Evolutionary conservation across 1,284 basidiomycete genomes (phyloP).

Genomic region (Inonotus hispidus): DNA sequence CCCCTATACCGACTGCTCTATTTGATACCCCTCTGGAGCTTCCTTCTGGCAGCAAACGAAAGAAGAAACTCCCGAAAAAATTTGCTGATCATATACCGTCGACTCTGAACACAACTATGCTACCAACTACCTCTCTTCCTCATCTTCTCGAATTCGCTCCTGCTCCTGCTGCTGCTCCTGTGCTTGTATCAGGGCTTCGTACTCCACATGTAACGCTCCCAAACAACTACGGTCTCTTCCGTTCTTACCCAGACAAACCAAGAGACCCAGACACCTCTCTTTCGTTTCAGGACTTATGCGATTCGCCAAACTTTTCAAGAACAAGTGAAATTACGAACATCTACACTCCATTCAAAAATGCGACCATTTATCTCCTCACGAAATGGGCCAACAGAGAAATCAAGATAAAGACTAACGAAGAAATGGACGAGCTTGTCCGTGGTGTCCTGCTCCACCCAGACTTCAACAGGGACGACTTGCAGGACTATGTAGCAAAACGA

Average conservation of each 20-base stretch:
- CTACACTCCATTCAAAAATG: constrained; percentile 6
- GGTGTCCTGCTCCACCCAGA: constrained; percentile 27
- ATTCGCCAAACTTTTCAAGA: not conserved
- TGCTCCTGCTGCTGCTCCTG: no score
- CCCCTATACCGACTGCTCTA: no score
- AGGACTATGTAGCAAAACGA: not conserved
- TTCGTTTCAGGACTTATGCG: not conserved
- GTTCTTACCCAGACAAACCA: not conserved
- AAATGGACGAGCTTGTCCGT: constrained; percentile 26
- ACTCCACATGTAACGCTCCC: no score
- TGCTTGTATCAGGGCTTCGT: no score
- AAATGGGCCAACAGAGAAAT: constrained; percentile 24
- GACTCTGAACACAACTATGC: no score
- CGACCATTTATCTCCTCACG: not conserved
- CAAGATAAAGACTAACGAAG: constrained; percentile 22
- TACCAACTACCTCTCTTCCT: no score
- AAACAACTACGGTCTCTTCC: not conserved
- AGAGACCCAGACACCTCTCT: not conserved
- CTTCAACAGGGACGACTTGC: not conserved
- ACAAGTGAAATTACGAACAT: not conserved
- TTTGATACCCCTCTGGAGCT: no score
- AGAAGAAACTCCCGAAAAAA: no score
- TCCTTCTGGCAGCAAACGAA: no score
- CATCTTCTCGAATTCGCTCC: no score
- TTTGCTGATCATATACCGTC: no score